phyloP scores from a whole-genome alignment of 176 grass and related monocot genomes.

The Aegilops tauschii region DNA sequence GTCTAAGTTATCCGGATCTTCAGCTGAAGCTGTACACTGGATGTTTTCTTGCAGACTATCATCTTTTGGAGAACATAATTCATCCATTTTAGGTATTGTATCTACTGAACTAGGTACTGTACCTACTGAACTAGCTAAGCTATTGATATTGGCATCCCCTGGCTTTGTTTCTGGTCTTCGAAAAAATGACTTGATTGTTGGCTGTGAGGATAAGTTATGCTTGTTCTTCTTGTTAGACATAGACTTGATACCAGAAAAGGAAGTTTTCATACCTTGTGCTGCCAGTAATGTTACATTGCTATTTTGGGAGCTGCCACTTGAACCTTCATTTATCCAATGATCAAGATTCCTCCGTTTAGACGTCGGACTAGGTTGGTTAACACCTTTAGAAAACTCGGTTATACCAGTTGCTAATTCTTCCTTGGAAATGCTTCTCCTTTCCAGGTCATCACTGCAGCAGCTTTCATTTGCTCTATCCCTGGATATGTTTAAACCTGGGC shows the following conservation, averaged over 20 bases:
- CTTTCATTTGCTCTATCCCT: constrained; percentile 25
- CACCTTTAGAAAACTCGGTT: constrained; percentile 28
- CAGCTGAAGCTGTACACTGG: constrained; percentile 28
- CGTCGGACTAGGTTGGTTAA: constrained; percentile 26
- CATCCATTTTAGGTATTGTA: constrained; percentile 1
- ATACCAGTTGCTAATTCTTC: constrained; percentile 21
- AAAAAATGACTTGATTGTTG: constrained; percentile 92
- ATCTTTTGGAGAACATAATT: constrained; percentile 13
- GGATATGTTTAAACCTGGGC: constrained; percentile 18
- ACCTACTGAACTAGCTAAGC: constrained; percentile 30
- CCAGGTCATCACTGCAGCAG: constrained; percentile 31
- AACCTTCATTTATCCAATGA: constrained; percentile 34
- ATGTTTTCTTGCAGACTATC: constrained; percentile 24
- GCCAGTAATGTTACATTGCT: not conserved
- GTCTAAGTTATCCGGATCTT: constrained; percentile 40
- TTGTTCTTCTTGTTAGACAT: constrained; percentile 56
- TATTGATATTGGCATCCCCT: constrained; percentile 22
- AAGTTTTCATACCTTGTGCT: constrained; percentile 29
- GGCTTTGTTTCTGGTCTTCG: constrained; percentile 36
- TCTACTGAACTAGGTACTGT: constrained; percentile 24
- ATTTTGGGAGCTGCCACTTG: not conserved
- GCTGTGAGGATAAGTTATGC: constrained; percentile 60
- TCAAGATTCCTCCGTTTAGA: constrained; percentile 29
- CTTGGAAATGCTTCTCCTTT: constrained; percentile 39
- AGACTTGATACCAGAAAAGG: constrained; percentile 34